Conservation (phyloP, 345 rosid species). For the Triadica sebifera region DNA sequence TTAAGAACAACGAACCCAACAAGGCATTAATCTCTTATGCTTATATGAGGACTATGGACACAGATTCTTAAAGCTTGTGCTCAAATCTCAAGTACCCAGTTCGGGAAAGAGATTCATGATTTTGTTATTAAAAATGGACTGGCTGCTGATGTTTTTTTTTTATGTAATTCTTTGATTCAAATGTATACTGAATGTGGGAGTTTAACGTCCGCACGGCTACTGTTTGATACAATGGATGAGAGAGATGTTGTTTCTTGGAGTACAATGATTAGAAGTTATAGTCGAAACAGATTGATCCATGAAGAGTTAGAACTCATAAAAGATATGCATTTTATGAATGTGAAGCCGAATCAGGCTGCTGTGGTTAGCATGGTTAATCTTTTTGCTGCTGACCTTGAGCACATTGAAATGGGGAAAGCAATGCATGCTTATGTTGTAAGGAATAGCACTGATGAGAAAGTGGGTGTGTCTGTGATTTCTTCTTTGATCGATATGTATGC, state of each 20-base stretch:
- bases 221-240: slow-evolving; percentile 43
- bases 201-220: slow-evolving; percentile 19
- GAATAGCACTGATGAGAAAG: slow-evolving; percentile 28
- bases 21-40: slow-evolving; percentile 28
- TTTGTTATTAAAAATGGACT: slow-evolving; percentile 36
- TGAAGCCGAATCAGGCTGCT: slow-evolving; percentile 37
- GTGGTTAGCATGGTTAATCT: slow-evolving; percentile 40
- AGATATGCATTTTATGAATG: slow-evolving; percentile 27
- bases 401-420: slow-evolving; percentile 29
- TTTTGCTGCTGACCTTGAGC: slow-evolving; percentile 26
- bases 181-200: slow-evolving; percentile 44
- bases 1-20: slow-evolving; percentile 32
- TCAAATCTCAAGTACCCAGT: slow-evolving; percentile 19
- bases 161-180: slow-evolving; percentile 47
- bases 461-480: slow-evolving; percentile 32
- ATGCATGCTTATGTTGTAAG: slow-evolving; percentile 43
- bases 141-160: slow-evolving; percentile 37
- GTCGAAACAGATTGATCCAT: slow-evolving; percentile 21
- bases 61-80: slow-evolving; percentile 46
- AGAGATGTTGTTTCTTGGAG: slow-evolving; percentile 61
- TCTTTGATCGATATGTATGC: slow-evolving; percentile 53
- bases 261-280: slow-evolving; percentile 41
- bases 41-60: slow-evolving; percentile 27
- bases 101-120: slow-evolving; percentile 51
- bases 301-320: slow-evolving; percentile 35